phyloP scores from a whole-genome alignment of 129 eudicot genomes.

The Flaveria robusta region DNA sequence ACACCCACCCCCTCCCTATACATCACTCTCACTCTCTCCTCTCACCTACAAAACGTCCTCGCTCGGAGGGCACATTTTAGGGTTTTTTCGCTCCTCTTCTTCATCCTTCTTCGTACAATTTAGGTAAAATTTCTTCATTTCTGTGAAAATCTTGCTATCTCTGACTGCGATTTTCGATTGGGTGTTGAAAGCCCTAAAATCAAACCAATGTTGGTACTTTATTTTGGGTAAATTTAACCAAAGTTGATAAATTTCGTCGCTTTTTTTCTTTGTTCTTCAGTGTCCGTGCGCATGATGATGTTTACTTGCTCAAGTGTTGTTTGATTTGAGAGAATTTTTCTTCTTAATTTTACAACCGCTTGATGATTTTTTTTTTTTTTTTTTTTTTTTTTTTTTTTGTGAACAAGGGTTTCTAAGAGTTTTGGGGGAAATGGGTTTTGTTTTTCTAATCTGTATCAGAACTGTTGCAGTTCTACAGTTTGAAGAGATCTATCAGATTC shows the following conservation, averaged over 20 bases:
- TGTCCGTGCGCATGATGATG: background rate
- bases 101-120: background rate
- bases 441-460: slow-evolving; percentile 2
- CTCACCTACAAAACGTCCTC: slow-evolving; percentile 19
- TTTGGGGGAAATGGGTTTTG: slow-evolving; percentile 17
- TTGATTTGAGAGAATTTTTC: background rate
- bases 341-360: background rate
- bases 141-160: background rate
- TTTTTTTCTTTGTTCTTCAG: background rate
- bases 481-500: background rate
- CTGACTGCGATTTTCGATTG: background rate
- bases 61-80: background rate
- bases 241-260: background rate
- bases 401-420: background rate
- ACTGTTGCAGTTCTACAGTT: background rate
- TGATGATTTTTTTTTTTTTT: background rate
- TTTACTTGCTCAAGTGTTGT: background rate
- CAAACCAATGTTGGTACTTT: slow-evolving; percentile 22
- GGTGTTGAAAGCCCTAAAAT: slow-evolving; percentile 29
- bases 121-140: slow-evolving; percentile 15
- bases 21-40: slow-evolving; percentile 18
- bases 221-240: background rate
- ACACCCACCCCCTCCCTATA: background rate
- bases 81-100: slow-evolving; percentile 25
- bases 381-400: background rate